Percentiles rank a stretch among this genome's conserved stretches.
These are phyloP conservation scores for Hypomyces perniciosus DNA, from an alignment of 2,329 filamentous ascomycete genomes.

Conservation along the genomic window DNA sequence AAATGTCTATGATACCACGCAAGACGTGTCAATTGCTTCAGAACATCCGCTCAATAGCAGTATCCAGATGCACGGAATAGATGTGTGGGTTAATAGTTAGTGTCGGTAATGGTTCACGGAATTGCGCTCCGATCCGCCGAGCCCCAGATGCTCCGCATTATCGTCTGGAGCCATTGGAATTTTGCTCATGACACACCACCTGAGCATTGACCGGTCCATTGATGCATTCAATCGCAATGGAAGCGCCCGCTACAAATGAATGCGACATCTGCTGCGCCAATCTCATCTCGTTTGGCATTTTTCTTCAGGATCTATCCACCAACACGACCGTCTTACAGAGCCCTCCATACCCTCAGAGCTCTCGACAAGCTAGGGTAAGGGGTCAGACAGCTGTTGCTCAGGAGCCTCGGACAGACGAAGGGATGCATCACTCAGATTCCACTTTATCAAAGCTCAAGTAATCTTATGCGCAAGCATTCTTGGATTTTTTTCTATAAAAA, in stretches of 20 bases:
- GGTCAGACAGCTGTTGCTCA: too few species aligned
- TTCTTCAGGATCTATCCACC: slow-evolving; percentile 29
- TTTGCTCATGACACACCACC: not conserved
- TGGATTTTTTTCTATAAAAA: not conserved
- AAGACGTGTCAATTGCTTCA: too few species aligned
- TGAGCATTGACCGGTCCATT: not conserved
- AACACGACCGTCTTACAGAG: slow-evolving; percentile 20
- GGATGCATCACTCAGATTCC: too few species aligned
- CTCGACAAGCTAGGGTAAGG: slow-evolving; percentile 5
- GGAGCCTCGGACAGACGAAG: too few species aligned
- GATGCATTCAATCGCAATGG: not conserved
- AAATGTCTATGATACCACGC: too few species aligned
- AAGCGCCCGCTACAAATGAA: slow-evolving; percentile 10
- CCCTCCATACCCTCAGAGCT: slow-evolving; percentile 4
- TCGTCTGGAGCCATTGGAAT: too few species aligned
- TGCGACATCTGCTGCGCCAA: slow-evolving; percentile 29
- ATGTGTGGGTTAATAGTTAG: not conserved
- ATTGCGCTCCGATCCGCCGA: too few species aligned
- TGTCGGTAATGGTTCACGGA: not conserved
- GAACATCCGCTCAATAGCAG: too few species aligned
- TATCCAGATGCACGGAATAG: too few species aligned
- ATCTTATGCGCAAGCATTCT: not conserved
- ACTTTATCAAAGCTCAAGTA: too few species aligned
- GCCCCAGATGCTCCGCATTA: too few species aligned
- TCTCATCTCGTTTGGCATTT: slow-evolving; percentile 31